A percentile compares a stretch with the other conserved stretches of the same genome.
Evolutionary conservation across 2,329 filamentous ascomycete species (phyloP).

Genomic region (Colletotrichum lindemuthianum): DNA sequence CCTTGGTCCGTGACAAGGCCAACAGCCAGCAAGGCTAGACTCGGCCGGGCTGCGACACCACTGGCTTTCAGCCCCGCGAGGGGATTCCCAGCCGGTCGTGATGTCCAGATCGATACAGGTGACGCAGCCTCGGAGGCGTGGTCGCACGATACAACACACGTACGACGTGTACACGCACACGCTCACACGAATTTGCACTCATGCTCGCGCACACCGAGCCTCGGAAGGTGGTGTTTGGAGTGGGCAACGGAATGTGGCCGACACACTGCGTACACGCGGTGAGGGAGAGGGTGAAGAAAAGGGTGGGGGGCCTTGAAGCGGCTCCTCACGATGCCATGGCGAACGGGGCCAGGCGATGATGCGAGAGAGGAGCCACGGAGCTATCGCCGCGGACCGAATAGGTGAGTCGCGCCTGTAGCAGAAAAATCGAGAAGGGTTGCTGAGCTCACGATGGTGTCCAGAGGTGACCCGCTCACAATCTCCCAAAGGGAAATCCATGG

Average conservation of each 20-base stretch:
- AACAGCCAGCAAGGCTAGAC: neutral
- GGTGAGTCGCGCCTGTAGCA: too few species aligned
- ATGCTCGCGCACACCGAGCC: too few species aligned
- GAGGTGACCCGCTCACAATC: conserved; percentile 30
- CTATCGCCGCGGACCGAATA: too few species aligned
- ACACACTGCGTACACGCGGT: neutral
- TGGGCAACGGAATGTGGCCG: conserved; percentile 27
- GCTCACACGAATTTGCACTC: too few species aligned
- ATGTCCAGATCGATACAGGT: conserved; percentile 23
- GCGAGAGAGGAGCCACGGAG: too few species aligned
- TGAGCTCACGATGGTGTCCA: neutral
- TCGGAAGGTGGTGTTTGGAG: conserved; percentile 1
- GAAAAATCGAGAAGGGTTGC: too few species aligned
- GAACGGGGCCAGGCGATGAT: conserved; percentile 18
- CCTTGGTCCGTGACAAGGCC: conserved; percentile 1
- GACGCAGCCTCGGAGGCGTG: conserved; percentile 20
- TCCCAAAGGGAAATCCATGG: conserved; percentile 14
- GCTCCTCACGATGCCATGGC: neutral
- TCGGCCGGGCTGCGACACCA: neutral
- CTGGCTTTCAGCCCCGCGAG: conserved; percentile 12
- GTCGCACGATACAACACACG: conserved; percentile 1
- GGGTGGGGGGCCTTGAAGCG: too few species aligned
- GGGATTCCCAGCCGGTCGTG: conserved; percentile 25
- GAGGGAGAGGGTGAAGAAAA: neutral
- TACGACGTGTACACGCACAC: neutral